Base-by-base conservation (phyloP, 2,329 filamentous ascomycete genomes). In the Fusarium haematococcum region DNA sequence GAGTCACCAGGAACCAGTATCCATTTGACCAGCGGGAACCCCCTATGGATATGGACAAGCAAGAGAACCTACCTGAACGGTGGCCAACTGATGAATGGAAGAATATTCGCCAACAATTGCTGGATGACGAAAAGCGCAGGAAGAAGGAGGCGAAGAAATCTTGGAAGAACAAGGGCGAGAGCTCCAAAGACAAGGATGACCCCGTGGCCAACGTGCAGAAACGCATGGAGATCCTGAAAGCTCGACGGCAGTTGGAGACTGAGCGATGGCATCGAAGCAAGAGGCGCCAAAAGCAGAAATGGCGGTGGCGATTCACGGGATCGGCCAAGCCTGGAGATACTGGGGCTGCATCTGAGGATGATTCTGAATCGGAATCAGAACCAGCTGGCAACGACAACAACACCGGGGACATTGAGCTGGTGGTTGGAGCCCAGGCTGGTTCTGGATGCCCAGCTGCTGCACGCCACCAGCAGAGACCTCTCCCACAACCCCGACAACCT, bases 1-100 rank as follows among this genome's bases (percentile, higher is more conserved):
- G 45, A 37, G 69, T 76, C 5, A 33, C 5, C 2, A 57, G 52
- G 7, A 20, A 67, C 25, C 37, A 77, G 30, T 76, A 72, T 32
- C 13, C 56, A 6, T 78, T 64, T 27, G 2, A 59, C 9, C 1
- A 4, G 1, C 20, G 20, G 1, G 75, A 77, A 20, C 3, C 10
- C 14, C 58, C 62, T 9, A 52, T 70, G 16, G 63, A 73, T 43
- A 39, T 75, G n/a, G 67, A 70, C 16, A 9, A n/a, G 1, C 14
- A 43, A 6, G 54, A 66, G 16, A 27, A 35, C 6, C 25, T 50
- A 5, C 11, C 35, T 6, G 10, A 5, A 9, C 41, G 41, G 6
- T 23, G 11, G 18, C 56, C 32, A 1, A 20, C 20, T 6, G 20
- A 45, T 4, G 30, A 20, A 14, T 70, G 62, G 64, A 61, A n/a